A percentile compares a stretch with the other conserved stretches of the same genome.
Evolutionary conservation across 768 basidiomycete genomes (phyloP).

Genomic region (Mycena alexandri): DNA sequence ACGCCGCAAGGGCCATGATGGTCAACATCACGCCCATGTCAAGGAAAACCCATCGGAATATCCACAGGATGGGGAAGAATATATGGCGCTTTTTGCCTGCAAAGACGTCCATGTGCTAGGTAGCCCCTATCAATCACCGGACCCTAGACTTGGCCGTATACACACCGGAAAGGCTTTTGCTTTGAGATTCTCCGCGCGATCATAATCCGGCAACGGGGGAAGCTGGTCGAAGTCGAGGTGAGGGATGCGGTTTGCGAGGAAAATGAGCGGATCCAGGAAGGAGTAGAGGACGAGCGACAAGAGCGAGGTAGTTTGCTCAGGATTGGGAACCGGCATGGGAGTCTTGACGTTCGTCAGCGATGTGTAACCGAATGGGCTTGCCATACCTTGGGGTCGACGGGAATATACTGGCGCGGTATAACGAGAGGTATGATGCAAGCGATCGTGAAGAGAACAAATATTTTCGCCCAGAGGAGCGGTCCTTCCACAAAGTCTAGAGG

Average conservation of each 20-base stretch:
- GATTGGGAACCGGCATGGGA: slow-evolving; percentile 42
- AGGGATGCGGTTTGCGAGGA: slow-evolving; percentile 53
- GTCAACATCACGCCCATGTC: slow-evolving; percentile 46
- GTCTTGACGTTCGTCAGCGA: slow-evolving; percentile 37
- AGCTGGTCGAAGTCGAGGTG: slow-evolving; percentile 65
- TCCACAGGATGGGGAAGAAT: slow-evolving; percentile 59
- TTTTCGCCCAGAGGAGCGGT: slow-evolving; percentile 46
- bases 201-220: slow-evolving; percentile 73
- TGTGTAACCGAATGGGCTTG: background rate
- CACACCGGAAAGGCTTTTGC: slow-evolving; percentile 47
- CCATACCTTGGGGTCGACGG: slow-evolving; percentile 58
- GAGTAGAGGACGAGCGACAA: slow-evolving; percentile 58
- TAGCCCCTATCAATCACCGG: too few relatives aligned
- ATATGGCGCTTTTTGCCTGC: slow-evolving; percentile 20
- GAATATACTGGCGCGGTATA: slow-evolving; percentile 51
- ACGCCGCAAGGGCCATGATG: slow-evolving; percentile 43
- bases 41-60: slow-evolving; percentile 45
- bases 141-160: slow-evolving; percentile 32
- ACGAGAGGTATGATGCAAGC: slow-evolving; percentile 64
- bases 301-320: slow-evolving; percentile 64
- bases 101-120: slow-evolving; percentile 24
- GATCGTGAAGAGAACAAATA: slow-evolving; percentile 53
- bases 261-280: slow-evolving; percentile 67
- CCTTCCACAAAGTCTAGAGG: slow-evolving; percentile 56
- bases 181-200: slow-evolving; percentile 47